phyloP scores from a whole-genome alignment of 2,329 filamentous ascomycete genomes.

The Colletotrichum sublineola region DNA sequence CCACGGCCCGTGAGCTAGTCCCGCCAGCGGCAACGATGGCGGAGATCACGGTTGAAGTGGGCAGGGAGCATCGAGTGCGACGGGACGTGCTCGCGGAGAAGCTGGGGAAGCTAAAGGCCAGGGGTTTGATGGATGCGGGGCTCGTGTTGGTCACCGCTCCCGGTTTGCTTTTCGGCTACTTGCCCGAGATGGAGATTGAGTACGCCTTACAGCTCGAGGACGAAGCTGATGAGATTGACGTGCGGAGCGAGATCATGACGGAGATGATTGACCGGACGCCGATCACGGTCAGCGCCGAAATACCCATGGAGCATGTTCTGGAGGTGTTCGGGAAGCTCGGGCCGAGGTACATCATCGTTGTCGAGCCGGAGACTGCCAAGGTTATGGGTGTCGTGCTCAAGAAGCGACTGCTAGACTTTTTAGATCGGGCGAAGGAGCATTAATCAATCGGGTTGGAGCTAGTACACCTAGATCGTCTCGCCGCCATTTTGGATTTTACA shows the following conservation, averaged over 20 bases:
- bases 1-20: conserved; percentile 60
- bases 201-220: conserved; percentile 58
- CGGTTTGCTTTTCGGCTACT: conserved; percentile 66
- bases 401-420: conserved; percentile 59
- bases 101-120: conserved; percentile 58
- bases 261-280: conserved; percentile 68
- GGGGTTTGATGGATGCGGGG: conserved; percentile 69
- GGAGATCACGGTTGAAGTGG: conserved; percentile 66
- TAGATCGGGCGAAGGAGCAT: conserved; percentile 23
- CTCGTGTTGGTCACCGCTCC: conserved; percentile 65
- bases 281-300: conserved; percentile 61
- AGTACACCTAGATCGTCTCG: too few species aligned
- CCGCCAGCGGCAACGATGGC: conserved; percentile 67
- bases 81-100: conserved; percentile 57
- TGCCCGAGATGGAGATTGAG: conserved; percentile 66
- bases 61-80: conserved; percentile 56
- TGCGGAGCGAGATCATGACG: conserved; percentile 52
- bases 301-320: conserved; percentile 70
- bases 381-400: conserved; percentile 69
- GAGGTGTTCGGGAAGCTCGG: conserved; percentile 72
- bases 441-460: background rate
- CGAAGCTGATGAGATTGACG: conserved; percentile 48
- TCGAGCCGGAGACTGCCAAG: conserved; percentile 63
- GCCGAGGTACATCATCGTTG: conserved; percentile 65
- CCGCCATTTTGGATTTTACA: background rate